Evolutionary conservation across 345 rosid species (phyloP).

Genomic region (Dimocarpus longan): DNA sequence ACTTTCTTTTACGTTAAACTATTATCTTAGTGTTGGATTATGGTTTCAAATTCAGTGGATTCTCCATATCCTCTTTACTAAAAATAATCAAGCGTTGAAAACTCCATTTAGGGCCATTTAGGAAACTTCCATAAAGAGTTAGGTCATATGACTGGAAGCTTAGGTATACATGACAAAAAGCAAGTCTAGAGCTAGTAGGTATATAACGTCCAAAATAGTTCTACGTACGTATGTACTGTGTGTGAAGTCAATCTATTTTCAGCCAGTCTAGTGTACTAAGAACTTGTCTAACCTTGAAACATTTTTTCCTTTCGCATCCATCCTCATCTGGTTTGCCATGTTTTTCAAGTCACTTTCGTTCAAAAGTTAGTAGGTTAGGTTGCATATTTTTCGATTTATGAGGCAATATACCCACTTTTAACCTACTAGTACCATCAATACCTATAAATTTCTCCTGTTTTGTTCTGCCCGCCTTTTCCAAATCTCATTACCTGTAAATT

Average conservation of each 20-base stretch:
- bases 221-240: background rate
- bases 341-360: background rate
- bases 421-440: constrained; percentile 4
- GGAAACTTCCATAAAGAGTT: background rate
- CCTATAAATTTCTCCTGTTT: background rate
- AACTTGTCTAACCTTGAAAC: background rate
- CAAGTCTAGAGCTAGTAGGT: background rate
- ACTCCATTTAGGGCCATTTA: background rate
- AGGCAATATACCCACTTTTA: background rate
- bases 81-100: background rate
- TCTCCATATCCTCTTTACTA: too few species aligned
- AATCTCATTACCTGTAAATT: background rate
- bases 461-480: background rate
- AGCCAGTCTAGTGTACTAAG: background rate
- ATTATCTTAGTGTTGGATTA: too few species aligned
- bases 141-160: background rate
- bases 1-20: too few species aligned
- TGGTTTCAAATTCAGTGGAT: too few species aligned
- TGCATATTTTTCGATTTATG: background rate
- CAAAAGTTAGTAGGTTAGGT: background rate
- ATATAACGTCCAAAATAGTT: background rate
- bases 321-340: background rate
- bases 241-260: background rate
- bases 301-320: background rate
- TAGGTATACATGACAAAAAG: background rate